phyloP scores from a whole-genome alignment of 2,329 filamentous ascomycete species.

The Claviceps capensis region DNA sequence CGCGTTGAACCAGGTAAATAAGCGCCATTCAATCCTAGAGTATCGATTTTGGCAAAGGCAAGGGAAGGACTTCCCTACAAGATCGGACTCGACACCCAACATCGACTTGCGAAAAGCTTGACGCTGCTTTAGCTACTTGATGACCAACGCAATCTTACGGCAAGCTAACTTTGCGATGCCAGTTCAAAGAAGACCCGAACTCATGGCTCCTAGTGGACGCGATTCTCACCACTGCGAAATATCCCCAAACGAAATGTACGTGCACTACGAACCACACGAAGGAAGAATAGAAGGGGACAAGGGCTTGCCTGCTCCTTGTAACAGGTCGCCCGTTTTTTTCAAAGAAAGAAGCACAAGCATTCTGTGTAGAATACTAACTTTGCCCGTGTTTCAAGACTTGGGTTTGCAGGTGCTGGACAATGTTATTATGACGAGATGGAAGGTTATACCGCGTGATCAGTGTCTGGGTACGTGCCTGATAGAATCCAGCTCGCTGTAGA shows the following conservation, averaged over 20 bases:
- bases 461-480: constrained; percentile 55
- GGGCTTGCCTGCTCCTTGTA: background rate
- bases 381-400: constrained; percentile 45
- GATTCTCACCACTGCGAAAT: constrained; percentile 84
- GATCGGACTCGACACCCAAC: background rate
- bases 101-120: background rate
- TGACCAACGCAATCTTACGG: background rate
- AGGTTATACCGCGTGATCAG: constrained; percentile 89
- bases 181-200: constrained; percentile 99
- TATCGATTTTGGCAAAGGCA: background rate
- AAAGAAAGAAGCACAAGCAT: background rate
- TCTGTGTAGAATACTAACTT: constrained; percentile 9
- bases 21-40: background rate
- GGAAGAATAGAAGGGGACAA: background rate
- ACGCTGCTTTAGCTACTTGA: background rate
- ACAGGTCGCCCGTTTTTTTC: background rate
- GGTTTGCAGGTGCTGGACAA: constrained; percentile 93
- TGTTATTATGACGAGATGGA: constrained; percentile 99
- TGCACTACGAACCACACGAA: constrained; percentile 8
- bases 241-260: constrained; percentile 92
- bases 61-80: background rate
- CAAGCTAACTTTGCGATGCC: constrained; percentile 10
- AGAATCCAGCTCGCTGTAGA: background rate
- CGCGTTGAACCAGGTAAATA: constrained; percentile 71
- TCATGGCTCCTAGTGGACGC: constrained; percentile 96